Evolutionary conservation across 2,329 filamentous ascomycete genomes (phyloP).

Genomic region (Furcasterigmium sp.): DNA sequence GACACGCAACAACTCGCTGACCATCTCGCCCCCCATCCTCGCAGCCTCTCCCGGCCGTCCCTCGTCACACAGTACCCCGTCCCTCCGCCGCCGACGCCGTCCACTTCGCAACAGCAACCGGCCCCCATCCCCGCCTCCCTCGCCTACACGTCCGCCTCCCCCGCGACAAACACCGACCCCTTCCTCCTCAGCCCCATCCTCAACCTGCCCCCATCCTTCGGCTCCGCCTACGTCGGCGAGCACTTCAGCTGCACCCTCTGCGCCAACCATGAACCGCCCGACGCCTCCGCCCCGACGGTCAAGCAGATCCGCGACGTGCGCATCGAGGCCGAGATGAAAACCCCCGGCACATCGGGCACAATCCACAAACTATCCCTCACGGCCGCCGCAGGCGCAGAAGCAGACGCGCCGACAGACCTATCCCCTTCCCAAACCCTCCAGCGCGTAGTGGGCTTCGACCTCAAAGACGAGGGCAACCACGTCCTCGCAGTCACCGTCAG

Average conservation of each 20-base stretch:
- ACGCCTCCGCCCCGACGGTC: conserved; percentile 13
- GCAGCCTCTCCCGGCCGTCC: conserved; percentile 75
- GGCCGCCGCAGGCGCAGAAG: conserved; percentile 1
- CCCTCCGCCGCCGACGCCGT: conserved; percentile 34
- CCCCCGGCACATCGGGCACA: conserved; percentile 51
- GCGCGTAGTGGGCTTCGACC: conserved; percentile 75
- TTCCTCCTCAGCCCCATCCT: conserved; percentile 61
- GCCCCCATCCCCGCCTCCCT: conserved; percentile 60
- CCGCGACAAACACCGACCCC: conserved; percentile 41
- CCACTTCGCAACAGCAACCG: conserved; percentile 38
- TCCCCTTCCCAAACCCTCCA: conserved; percentile 66
- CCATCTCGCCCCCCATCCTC: conserved; percentile 6
- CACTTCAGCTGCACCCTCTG: conserved; percentile 92
- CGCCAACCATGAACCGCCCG: conserved; percentile 76
- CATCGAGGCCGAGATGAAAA: conserved; percentile 93
- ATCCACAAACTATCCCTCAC: conserved; percentile 63
- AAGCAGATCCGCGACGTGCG: conserved; percentile 68
- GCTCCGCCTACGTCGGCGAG: conserved; percentile 92
- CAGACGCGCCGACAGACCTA: conserved; percentile 39
- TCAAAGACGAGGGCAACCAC: conserved; percentile 92
- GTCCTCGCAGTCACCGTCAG: conserved; percentile 89
- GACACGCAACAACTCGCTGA: too few species aligned
- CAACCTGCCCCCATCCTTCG: conserved; percentile 85
- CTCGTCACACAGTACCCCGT: conserved; percentile 67
- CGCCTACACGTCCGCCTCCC: conserved; percentile 50